Conservation (phyloP, 352 stramenopile genomes). For the Pythium grandisporangium region DNA sequence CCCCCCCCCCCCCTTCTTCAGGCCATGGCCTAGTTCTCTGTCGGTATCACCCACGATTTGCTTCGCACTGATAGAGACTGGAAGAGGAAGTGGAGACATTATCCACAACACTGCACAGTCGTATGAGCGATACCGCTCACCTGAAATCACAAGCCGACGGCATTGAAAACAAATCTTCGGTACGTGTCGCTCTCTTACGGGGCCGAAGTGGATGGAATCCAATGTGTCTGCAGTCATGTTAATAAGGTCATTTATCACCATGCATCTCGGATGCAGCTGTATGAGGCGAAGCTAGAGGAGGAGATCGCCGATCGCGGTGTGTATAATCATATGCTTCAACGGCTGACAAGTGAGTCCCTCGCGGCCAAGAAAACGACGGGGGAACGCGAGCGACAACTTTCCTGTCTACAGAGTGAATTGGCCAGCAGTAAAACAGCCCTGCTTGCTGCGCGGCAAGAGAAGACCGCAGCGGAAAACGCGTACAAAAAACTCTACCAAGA, state of each 20-base stretch:
- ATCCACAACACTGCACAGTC: conserved; percentile 53
- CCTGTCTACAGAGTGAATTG: conserved; percentile 48
- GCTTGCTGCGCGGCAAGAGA: conserved; percentile 56
- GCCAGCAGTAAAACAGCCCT: conserved; percentile 34
- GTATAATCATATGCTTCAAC: conserved; percentile 82
- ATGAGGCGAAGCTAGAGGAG: conserved; percentile 72
- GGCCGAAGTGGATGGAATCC: neutral
- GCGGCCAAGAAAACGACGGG: conserved; percentile 54
- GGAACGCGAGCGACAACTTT: conserved; percentile 50
- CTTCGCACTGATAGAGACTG: conserved; percentile 25
- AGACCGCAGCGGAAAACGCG: conserved; percentile 43
- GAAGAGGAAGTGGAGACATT: conserved; percentile 76
- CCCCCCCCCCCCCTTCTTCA: no score
- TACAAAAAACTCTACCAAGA: conserved; percentile 62
- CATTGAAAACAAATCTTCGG: conserved; percentile 71
- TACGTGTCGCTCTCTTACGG: conserved; percentile 11
- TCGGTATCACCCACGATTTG: neutral
- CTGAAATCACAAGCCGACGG: conserved; percentile 50
- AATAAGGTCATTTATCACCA: no score
- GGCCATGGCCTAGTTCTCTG: conserved; percentile 1
- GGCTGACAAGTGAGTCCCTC: conserved; percentile 46
- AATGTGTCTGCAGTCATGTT: no score
- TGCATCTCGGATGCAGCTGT: conserved; percentile 25
- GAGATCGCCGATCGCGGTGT: conserved; percentile 58
- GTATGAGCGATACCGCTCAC: conserved; percentile 41